Base-by-base conservation (phyloP, 1,284 basidiomycete genomes). In the Stygiomarasmius scandens region DNA sequence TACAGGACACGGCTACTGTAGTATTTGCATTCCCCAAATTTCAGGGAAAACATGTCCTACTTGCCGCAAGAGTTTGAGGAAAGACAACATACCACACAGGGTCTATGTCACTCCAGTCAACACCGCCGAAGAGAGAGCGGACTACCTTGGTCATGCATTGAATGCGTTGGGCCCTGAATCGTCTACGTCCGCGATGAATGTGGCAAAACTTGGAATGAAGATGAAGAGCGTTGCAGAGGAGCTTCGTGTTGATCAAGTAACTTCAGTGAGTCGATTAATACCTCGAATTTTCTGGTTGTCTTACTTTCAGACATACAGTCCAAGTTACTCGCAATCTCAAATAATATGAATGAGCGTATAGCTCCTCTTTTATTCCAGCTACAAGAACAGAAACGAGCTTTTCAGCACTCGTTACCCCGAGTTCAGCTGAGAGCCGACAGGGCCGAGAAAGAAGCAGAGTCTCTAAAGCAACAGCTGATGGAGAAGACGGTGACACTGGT, bases 1-100 rank as follows among this genome's bases (percentile, higher is more conserved):
- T 41, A n/a, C 27, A 59, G 58, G 58, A 6, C 58, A 59, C 23
- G 54, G 58, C 32, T 59, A 49, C 20, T 59, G 58, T 45, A 45
- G 27, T 25, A 49, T 34, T 4, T 59, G 54, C 22, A 56, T 54
- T 9, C 16, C 41, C 5, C 32, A 45, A 27, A 49, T 49, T 20
- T 41, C 48, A 4, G 48, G 23, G 20, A 51, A 11, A 2, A 41
- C 12, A 22, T 59, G 58, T 52, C 54, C 54, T 23, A 25, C 48
- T 19, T 59, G 58, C 34, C n/a, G 58, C 24, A 36, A 47, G 23
- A 48, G 38, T n/a, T n/a, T n/a, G n/a, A n/a, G n/a, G n/a, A n/a
- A n/a, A 3, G 53, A 52, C 12, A 22, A 29, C 5, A 19, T 36
- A 20, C 38, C 55, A 2, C 58, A 59, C 41, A 50, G 47, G n/a